Evolutionary conservation across 2,329 filamentous ascomycete genomes (phyloP).

Genomic region (Penicillium sp.): DNA sequence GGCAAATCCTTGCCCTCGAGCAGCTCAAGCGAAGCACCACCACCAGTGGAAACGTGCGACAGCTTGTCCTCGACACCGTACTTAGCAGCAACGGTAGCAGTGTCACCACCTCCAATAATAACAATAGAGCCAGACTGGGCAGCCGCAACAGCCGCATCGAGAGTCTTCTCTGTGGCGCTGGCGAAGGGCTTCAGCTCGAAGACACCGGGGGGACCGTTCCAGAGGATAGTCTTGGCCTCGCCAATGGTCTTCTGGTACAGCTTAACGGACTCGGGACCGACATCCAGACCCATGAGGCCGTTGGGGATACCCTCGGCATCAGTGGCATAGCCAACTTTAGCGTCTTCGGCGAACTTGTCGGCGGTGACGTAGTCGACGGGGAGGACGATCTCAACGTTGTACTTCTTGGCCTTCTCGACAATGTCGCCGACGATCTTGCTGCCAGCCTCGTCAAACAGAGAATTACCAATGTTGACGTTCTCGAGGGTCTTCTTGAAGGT

Average conservation of each 20-base stretch:
- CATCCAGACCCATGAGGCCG: conserved; percentile 97
- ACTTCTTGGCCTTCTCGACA: conserved; percentile 92
- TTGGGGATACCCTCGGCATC: conserved; percentile 90
- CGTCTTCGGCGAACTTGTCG: conserved; percentile 89
- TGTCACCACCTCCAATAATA: conserved; percentile 98
- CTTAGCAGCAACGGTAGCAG: conserved; percentile 95
- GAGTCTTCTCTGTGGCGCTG: conserved; percentile 83
- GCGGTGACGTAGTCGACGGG: conserved; percentile 95
- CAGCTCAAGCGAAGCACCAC: conserved; percentile 91
- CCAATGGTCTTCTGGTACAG: conserved; percentile 85
- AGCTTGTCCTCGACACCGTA: conserved; percentile 95
- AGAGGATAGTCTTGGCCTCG: conserved; percentile 92
- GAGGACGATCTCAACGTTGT: conserved; percentile 92
- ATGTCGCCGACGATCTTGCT: conserved; percentile 86
- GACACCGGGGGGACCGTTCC: conserved; percentile 96
- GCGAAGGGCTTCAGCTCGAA: conserved; percentile 97
- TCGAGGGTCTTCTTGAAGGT: conserved; percentile 99
- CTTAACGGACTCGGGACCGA: conserved; percentile 82
- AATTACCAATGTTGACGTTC: conserved; percentile 83
- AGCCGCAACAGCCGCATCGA: conserved; percentile 82
- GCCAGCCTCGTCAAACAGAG: conserved; percentile 89
- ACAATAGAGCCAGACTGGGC: conserved; percentile 86
- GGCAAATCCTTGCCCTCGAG: conserved; percentile 98
- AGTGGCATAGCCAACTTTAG: conserved; percentile 75
- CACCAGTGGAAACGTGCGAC: conserved; percentile 96